Base-by-base conservation (phyloP, 169 alveolate species). In the Eimeria tenella region DNA sequence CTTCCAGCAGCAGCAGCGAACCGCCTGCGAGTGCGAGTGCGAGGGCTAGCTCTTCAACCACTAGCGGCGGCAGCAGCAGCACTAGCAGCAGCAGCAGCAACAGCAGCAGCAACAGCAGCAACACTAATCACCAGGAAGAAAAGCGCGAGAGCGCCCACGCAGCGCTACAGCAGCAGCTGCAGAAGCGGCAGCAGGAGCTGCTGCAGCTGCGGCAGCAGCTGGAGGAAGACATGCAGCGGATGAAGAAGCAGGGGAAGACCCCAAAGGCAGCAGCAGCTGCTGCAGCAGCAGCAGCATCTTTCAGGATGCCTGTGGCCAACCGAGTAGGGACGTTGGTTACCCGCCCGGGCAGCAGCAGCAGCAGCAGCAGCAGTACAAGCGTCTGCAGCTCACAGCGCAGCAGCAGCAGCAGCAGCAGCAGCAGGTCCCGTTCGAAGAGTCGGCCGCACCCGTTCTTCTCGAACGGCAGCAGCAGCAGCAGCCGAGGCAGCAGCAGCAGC, bases 401-500 rank as follows among this genome's bases (percentile, higher is more conserved):
- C 52, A 70, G 79, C 79, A 62, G 70, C 70, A 62, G 50, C 42
- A 25, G 79, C 79, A 25, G 42, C 79, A 70, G 79, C 79, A 70
- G 42, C 79, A 70, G 52, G 50, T 5, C 79, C n/a, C 11, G 21
- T 4, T 19, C 9, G 2, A 70, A n/a, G 11, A 9, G 50, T 70
- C 79, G 79, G 11, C 42, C 8, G 79, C 79, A 70, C 10, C 79
- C 79, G 4, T 70, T 70, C 31, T 70, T 70, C 50, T 9, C 19
- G 19, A 58, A 13, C 65, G n/a, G n/a, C n/a, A n/a, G n/a, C n/a
- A n/a, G 68, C 68, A 7, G 65, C 62, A 25, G 62, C 62, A 75
- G 65, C 60, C 21, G 63, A 56, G n/a, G 86, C 86, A 75, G 86
- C 86, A 75, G 86, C 62, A 50, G 86, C 63, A 31, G 62, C 65